These are phyloP conservation scores for Xylariomycetidae sp. DNA, from an alignment of 2,329 filamentous ascomycete species.

Conservation along the genomic window DNA sequence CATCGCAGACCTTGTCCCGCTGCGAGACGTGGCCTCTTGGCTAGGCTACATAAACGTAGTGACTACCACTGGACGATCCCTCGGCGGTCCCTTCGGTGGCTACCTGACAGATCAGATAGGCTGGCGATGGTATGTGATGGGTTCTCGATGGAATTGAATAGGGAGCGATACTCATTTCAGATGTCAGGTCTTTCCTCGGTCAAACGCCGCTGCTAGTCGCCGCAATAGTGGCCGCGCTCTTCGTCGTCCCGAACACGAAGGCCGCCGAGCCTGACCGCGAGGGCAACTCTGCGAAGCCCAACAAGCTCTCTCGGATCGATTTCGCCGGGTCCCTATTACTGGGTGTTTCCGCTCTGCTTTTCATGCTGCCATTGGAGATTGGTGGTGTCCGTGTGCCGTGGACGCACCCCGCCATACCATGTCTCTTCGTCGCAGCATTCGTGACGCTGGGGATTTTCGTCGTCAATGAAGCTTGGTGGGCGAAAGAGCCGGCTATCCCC, in stretches of 20 bases:
- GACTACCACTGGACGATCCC: conserved; percentile 42
- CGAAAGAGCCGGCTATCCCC: conserved; percentile 53
- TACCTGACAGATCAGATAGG: conserved; percentile 56
- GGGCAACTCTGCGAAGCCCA: conserved; percentile 6
- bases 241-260: conserved; percentile 29
- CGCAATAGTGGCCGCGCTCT: conserved; percentile 35
- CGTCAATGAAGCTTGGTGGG: conserved; percentile 33
- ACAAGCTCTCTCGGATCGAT: conserved; percentile 47
- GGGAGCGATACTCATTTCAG: conserved; percentile 3
- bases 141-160: neutral
- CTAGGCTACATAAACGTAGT: conserved; percentile 47
- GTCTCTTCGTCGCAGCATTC: conserved; percentile 24
- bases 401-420: conserved; percentile 28
- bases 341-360: conserved; percentile 26
- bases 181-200: conserved; percentile 45
- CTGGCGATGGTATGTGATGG: conserved; percentile 53
- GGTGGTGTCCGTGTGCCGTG: conserved; percentile 33
- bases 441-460: conserved; percentile 29
- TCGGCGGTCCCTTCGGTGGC: conserved; percentile 53
- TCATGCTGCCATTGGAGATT: conserved; percentile 35
- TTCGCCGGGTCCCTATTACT: conserved; percentile 48
- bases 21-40: conserved; percentile 48
- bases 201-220: conserved; percentile 50
- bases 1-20: conserved; percentile 40
- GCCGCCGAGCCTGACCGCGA: conserved; percentile 4